These are phyloP conservation scores for Calocybe gambosa DNA, from an alignment of 1,284 basidiomycete genomes.

Conservation along the genomic window DNA sequence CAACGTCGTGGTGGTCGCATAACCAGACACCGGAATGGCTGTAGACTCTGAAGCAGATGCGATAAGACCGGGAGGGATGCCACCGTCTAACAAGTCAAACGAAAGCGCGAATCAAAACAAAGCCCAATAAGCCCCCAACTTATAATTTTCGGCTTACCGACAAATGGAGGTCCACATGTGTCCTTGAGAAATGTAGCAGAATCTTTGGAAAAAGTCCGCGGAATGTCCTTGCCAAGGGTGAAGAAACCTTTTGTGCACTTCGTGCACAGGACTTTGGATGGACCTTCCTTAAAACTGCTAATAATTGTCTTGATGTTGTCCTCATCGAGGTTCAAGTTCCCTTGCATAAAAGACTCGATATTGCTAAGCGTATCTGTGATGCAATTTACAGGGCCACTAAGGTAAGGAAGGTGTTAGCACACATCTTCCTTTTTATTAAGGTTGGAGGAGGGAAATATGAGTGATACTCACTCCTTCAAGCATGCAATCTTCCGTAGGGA, in stretches of 20 bases:
- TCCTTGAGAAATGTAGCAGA: slow-evolving; percentile 18
- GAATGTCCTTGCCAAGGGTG: slow-evolving; percentile 24
- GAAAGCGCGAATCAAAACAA: neutral
- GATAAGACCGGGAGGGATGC: slow-evolving; percentile 17
- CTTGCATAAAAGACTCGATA: slow-evolving; percentile 37
- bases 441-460: neutral
- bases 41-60: slow-evolving; percentile 10
- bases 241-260: slow-evolving; percentile 41
- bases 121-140: neutral
- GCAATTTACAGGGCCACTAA: slow-evolving; percentile 30
- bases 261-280: slow-evolving; percentile 36
- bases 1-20: neutral
- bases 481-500: slow-evolving; percentile 44
- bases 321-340: slow-evolving; percentile 24
- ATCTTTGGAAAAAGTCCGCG: slow-evolving; percentile 20
- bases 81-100: slow-evolving; percentile 12
- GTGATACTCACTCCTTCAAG: slow-evolving; percentile 46
- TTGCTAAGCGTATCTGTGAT: slow-evolving; percentile 42
- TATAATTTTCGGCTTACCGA: slow-evolving; percentile 26
- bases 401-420: neutral
- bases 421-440: too few species aligned
- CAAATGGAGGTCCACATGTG: slow-evolving; percentile 39
- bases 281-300: slow-evolving; percentile 20
- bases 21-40: neutral
- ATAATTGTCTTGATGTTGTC: slow-evolving; percentile 23